Conservation (phyloP, 2,329 filamentous ascomycete species). For the Claviceps pusilla region DNA sequence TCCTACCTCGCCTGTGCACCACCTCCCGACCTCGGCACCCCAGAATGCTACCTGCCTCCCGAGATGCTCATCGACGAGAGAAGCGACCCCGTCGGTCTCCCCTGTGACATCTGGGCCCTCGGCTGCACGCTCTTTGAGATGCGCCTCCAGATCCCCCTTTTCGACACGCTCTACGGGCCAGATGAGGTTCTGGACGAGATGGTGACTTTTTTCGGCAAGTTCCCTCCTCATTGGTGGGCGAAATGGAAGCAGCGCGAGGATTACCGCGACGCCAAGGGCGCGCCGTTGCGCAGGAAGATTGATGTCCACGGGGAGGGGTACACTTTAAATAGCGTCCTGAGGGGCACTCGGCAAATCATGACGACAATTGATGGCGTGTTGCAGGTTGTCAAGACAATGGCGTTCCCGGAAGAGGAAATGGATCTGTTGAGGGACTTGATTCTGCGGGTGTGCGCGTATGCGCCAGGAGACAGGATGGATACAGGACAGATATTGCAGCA, state of each 20-base stretch:
- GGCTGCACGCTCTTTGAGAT: conserved; percentile 21
- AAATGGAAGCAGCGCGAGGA: conserved; percentile 13
- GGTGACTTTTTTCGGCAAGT: conserved; percentile 16
- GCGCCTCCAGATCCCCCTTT: conserved; percentile 14
- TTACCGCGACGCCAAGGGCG: conserved; percentile 12
- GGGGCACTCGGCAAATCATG: conserved; percentile 1
- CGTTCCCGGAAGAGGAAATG: conserved; percentile 9
- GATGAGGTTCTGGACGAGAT: conserved; percentile 17
- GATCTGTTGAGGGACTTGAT: conserved; percentile 13
- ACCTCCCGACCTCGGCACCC: conserved; percentile 13
- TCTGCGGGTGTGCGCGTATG: conserved; percentile 10
- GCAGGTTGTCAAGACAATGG: conserved; percentile 4
- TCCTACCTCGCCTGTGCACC: conserved; percentile 7
- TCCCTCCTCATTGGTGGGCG: conserved; percentile 17
- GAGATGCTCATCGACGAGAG: conserved; percentile 7
- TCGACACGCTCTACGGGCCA: conserved; percentile 13
- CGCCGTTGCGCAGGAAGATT: neutral
- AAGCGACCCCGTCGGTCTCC: conserved; percentile 6
- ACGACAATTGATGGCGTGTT: conserved; percentile 2
- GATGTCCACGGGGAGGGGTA: conserved; percentile 1
- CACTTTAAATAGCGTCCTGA: neutral
- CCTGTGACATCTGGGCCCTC: conserved; percentile 19
- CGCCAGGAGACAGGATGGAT: conserved; percentile 7
- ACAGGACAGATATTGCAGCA: conserved; percentile 10
- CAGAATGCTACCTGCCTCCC: conserved; percentile 14